A percentile compares a stretch with the other conserved stretches of the same genome.
Conservation (phyloP, 1,284 basidiomycete genomes). For the Heliocybe sulcata region DNA sequence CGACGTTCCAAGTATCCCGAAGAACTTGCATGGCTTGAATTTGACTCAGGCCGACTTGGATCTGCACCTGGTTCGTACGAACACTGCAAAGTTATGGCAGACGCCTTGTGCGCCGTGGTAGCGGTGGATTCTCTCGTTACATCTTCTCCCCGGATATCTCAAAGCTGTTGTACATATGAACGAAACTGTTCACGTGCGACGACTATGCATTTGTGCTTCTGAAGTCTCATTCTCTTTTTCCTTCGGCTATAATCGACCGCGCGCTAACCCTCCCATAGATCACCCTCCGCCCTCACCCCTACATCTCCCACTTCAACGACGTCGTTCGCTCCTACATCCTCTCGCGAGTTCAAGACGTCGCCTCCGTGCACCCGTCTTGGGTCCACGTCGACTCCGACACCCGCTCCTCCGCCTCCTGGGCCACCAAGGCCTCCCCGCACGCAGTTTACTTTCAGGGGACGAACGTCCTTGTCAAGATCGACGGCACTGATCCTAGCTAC, state of each 20-base stretch:
- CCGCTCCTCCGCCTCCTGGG: slow-evolving; percentile 51
- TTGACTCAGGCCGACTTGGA: slow-evolving; percentile 54
- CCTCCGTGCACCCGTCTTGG: slow-evolving; percentile 27
- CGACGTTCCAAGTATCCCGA: slow-evolving; percentile 39
- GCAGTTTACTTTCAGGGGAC: slow-evolving; percentile 64
- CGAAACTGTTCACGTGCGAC: no score
- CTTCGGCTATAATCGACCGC: no score
- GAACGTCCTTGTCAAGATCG: slow-evolving; percentile 65
- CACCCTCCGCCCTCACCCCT: slow-evolving; percentile 62
- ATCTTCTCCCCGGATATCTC: no score
- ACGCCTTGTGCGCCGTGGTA: neutral
- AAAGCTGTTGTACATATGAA: no score
- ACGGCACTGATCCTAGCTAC: slow-evolving; percentile 35
- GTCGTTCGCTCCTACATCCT: slow-evolving; percentile 54
- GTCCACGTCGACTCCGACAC: slow-evolving; percentile 50
- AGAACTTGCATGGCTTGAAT: slow-evolving; percentile 41
- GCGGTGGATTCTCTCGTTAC: no score
- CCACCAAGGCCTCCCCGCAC: slow-evolving; percentile 9
- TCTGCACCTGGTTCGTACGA: slow-evolving; percentile 42
- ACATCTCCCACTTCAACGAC: slow-evolving; percentile 71
- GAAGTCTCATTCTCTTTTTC: no score
- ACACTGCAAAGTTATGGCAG: neutral
- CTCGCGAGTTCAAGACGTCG: slow-evolving; percentile 40
- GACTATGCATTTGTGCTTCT: no score
- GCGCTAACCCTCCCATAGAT: no score